Evolutionary conservation across 1,284 basidiomycete genomes (phyloP).

Genomic region (Puccinia hordei): DNA sequence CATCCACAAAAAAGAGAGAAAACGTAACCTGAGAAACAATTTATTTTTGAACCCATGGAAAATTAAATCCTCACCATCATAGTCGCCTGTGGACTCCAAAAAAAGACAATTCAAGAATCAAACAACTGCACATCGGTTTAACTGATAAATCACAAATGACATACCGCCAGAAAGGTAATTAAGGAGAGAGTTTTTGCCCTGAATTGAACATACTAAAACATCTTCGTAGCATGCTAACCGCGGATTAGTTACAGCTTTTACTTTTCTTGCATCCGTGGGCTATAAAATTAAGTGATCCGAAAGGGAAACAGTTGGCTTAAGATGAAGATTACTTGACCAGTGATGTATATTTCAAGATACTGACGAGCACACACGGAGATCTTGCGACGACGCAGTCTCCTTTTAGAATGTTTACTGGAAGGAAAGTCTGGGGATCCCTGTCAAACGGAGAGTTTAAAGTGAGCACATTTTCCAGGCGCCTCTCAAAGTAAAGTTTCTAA

Average conservation of each 20-base stretch:
- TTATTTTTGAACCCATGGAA: neutral
- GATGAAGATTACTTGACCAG: neutral
- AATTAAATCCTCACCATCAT: slow-evolving; percentile 32
- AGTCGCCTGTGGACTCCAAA: slow-evolving; percentile 28
- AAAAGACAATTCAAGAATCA: neutral
- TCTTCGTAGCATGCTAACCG: slow-evolving; percentile 29
- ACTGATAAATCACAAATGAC: neutral
- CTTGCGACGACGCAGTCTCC: slow-evolving; percentile 35
- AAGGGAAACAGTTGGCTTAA: neutral
- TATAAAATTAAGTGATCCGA: neutral
- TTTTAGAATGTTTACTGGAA: slow-evolving; percentile 36
- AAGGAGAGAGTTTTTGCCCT: slow-evolving; percentile 32
- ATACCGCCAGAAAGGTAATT: slow-evolving; percentile 43
- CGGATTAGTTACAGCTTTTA: slow-evolving; percentile 39
- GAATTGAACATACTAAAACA: slow-evolving; percentile 42
- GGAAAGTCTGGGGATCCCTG: slow-evolving; percentile 26
- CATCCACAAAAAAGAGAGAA: neutral
- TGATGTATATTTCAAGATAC: neutral
- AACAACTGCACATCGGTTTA: too few relatives aligned
- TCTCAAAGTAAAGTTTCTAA: neutral
- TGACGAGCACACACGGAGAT: slow-evolving; percentile 46
- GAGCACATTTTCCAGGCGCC: neutral
- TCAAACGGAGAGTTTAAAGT: neutral
- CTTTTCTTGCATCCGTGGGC: slow-evolving; percentile 47
- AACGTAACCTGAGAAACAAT: neutral